Evolutionary conservation across 805 yeast species (phyloP), one percentile per base, ranked within the genome.

Genomic region (Zygoascus bituminiphila): DNA sequence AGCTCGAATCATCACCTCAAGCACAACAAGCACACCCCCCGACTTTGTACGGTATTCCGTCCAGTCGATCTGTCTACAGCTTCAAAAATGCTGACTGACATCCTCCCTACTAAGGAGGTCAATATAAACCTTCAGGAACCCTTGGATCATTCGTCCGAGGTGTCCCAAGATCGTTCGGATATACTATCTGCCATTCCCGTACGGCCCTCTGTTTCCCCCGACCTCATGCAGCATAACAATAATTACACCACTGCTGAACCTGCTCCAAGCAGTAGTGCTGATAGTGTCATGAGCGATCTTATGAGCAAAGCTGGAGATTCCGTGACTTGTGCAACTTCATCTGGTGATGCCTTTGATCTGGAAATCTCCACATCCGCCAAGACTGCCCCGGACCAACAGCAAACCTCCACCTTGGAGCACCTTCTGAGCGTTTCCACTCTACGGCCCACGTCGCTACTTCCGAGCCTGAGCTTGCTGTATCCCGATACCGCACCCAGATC

Each of bases 401-500:
- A 26, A 26, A 26, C 9, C 9, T 15, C 39, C 2, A 36, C 25
- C 6, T 14, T n/a, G 15, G 19, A 39, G 20, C 21, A 39, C 12
- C 20, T 20, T 5, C 21, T 41, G 20, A 41, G 35, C 44, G 25
- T 41, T 15, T 41, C 35, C 5, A 41, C 44, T 12, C 42, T 50
- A 19, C 42, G 54, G 15, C 46, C 55, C 14, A 44, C 54, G 2
- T 47, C 53, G 6, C 39, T 38, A 23, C 40, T 51, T 5, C 51
- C 59, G 10, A 47, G 53, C 4, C 35, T 58, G 17, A 59, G 63
- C 33, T 52, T 65, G 44, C 54, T 66, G 45, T 66, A 62, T 47
- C 64, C 70, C 22, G 70, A 66, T 52, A 66, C 70, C 14, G 69
- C 69, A 4, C 69, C 69, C 2, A 52, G 67, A 19, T 53, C 59